Evolutionary conservation across 1,284 basidiomycete genomes (phyloP).

Genomic region (Naganishia liquefaciens): DNA sequence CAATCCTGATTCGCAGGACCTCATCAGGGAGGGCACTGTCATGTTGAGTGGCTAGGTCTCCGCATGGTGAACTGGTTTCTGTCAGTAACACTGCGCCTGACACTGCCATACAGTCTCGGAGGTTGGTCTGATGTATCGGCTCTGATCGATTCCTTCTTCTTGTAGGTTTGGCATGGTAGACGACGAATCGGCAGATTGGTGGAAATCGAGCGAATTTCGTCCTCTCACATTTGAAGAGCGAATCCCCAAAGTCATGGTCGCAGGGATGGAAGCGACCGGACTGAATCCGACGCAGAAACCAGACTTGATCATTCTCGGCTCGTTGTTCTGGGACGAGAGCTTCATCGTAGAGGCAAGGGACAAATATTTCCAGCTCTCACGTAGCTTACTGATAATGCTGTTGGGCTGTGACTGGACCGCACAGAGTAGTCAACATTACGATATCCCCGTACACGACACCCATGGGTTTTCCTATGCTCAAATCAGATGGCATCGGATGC

Average conservation of each 20-base stretch:
- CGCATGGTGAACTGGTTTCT: slow-evolving; percentile 39
- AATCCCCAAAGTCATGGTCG: slow-evolving; percentile 34
- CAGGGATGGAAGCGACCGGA: slow-evolving; percentile 32
- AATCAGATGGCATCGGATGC: slow-evolving; percentile 37
- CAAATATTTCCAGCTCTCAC: neutral
- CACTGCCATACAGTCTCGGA: too few species aligned
- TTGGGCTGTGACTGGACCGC: too few species aligned
- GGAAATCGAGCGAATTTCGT: slow-evolving; percentile 21
- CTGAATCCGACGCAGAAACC: slow-evolving; percentile 23
- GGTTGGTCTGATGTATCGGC: neutral
- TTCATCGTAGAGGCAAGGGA: slow-evolving; percentile 29
- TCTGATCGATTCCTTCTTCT: neutral
- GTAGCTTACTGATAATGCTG: neutral
- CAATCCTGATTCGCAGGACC: slow-evolving; percentile 29
- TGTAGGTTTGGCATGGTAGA: slow-evolving; percentile 38
- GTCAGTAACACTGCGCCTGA: slow-evolving; percentile 28
- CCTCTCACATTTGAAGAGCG: slow-evolving; percentile 36
- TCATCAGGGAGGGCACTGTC: slow-evolving; percentile 36
- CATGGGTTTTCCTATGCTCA: slow-evolving; percentile 36
- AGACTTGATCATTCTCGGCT: slow-evolving; percentile 34
- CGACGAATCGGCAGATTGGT: slow-evolving; percentile 33
- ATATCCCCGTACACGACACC: slow-evolving; percentile 1
- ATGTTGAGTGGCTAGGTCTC: slow-evolving; percentile 34
- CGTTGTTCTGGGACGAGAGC: slow-evolving; percentile 39
- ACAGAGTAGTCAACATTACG: slow-evolving; percentile 19